A percentile compares a stretch with the other conserved stretches of the same genome.
Evolutionary conservation across 345 rosid species (phyloP).

Genomic region (Eucalyptus leucophloia): DNA sequence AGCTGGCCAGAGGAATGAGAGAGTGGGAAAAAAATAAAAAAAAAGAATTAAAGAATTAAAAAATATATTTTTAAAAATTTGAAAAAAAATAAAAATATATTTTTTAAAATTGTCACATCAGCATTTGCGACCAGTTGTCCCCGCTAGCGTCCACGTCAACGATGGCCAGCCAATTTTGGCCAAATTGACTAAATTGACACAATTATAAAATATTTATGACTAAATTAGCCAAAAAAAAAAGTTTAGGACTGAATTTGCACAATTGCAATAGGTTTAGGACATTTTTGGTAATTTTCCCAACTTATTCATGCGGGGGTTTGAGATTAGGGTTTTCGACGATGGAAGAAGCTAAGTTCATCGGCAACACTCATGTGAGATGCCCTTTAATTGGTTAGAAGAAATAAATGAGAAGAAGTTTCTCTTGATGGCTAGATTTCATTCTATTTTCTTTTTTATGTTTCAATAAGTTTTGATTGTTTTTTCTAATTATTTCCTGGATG

Average conservation of each 20-base stretch:
- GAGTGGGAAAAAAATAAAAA: no score
- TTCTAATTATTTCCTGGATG: neutral
- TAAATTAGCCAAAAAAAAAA: no score
- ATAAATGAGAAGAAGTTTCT: neutral
- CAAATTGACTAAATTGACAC: accelerated
- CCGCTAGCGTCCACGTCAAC: accelerated
- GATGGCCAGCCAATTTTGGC: no score
- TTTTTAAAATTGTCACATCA: no score
- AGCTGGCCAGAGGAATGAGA: no score
- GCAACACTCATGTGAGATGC: neutral
- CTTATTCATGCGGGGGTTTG: neutral
- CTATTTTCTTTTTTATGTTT: neutral
- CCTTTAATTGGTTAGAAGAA: neutral
- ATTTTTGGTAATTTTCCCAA: no score
- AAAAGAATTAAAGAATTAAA: no score
- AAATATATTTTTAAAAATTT: no score
- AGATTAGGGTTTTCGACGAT: neutral
- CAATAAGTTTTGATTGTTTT: neutral
- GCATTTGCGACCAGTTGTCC: accelerated
- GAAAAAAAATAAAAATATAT: no score
- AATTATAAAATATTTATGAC: no score
- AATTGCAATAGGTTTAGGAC: accelerated
- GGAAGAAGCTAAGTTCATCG: neutral
- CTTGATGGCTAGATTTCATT: neutral
- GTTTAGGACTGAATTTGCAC: no score